These are phyloP conservation scores for Tilletia indica DNA, from an alignment of 1,284 basidiomycete genomes.

Conservation along the genomic window DNA sequence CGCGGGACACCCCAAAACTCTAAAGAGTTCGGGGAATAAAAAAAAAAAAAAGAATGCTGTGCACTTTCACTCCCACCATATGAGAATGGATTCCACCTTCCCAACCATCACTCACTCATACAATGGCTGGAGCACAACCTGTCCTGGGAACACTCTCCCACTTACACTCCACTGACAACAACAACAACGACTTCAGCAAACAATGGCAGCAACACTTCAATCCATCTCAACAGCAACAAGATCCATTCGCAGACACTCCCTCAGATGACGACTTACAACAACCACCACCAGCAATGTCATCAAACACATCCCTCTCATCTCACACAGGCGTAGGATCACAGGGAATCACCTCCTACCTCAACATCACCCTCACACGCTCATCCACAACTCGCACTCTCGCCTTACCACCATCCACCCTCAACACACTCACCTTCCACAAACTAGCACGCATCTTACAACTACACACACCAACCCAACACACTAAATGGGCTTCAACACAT, in stretches of 20 bases:
- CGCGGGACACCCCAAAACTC: too few species aligned
- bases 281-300: too few species aligned
- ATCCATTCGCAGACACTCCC: too few species aligned
- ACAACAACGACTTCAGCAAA: background rate
- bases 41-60: too few species aligned
- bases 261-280: too few species aligned
- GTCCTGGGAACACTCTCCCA: background rate
- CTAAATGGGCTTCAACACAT: background rate
- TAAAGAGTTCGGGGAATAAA: too few species aligned
- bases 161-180: background rate
- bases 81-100: too few species aligned
- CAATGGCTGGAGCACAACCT: background rate
- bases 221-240: too few species aligned
- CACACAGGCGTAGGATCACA: background rate
- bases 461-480: background rate
- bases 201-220: too few species aligned
- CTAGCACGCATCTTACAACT: constrained; percentile 1
- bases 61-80: too few species aligned
- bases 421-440: background rate
- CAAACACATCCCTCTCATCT: background rate
- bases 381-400: background rate
- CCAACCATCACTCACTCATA: too few species aligned
- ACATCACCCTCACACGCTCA: background rate
- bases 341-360: background rate
- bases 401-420: background rate